Base-by-base conservation (phyloP, 805 yeast species). In the Zygotorulaspora florentina region DNA sequence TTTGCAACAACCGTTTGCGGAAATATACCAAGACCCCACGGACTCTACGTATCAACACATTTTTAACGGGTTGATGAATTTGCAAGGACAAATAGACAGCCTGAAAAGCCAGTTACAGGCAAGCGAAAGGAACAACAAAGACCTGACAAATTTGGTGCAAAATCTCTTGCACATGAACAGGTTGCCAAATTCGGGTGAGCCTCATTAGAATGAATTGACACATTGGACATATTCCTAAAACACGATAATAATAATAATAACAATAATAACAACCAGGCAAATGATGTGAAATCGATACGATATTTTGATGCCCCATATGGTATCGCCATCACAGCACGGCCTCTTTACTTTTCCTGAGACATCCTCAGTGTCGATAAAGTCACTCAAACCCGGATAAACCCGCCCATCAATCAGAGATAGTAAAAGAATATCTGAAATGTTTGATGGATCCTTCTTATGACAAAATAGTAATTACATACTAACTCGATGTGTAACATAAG, bases 71-170 rank as follows among this genome's bases (percentile, higher is more conserved):
- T 37, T 53, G 33, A 35, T 42, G 16, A 49, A 45, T 40, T 51
- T 55, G 37, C 53, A 51, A 39, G 48, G 43, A 36, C 55, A 54
- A 44, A 36, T 50, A 10, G 49, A 50, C n/a, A 16, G 42, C 10
- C 36, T 54, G 16, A 45, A 47, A 23, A 36, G 29, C 31, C 52
- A 54, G 30, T 39, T 55, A 16, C 36, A 39, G 13, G 41, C 46
- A 20, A 36, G 43, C 12, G 47, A 47, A 11, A 35, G 42, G 12
- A 47, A 47, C 30, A 44, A 37, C 35, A 39, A 47, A 18, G 47
- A 47, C 20, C 28, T 43, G 15, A 38, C 43, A 5, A 37, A 29
- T 20, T n/a, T 40, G 15, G 15, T 47, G n/a, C 47, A 40, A n/a
- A 36, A 31, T 18, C 26, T 43, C 10, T 23, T 45, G 28, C 36